Conservation (phyloP, 805 yeast genomes). For the Lipomyces kockii region DNA sequence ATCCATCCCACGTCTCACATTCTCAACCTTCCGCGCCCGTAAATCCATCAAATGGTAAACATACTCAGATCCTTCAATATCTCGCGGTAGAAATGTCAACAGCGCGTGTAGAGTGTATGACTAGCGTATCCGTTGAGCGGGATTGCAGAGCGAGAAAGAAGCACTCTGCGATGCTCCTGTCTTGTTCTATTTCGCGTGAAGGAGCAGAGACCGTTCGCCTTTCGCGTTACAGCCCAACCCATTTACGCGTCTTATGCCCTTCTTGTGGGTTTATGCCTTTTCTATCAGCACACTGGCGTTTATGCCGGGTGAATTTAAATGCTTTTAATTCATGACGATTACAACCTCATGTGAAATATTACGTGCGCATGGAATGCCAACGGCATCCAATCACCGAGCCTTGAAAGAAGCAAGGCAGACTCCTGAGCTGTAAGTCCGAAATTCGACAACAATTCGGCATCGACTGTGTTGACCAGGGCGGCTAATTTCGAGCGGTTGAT, state of each 20-base stretch:
- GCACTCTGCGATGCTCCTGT: neutral
- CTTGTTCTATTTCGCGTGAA: neutral
- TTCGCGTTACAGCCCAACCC: neutral
- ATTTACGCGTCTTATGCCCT: neutral
- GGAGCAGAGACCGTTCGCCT: neutral
- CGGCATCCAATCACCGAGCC: neutral
- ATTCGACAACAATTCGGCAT: neutral
- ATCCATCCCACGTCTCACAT: neutral
- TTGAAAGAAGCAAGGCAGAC: neutral
- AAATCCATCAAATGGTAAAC: neutral
- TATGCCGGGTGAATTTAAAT: neutral
- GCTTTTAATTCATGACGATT: neutral
- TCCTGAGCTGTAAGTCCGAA: neutral
- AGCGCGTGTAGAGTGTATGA: neutral
- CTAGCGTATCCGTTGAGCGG: constrained; percentile 2
- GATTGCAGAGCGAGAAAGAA: neutral
- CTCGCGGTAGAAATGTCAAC: neutral
- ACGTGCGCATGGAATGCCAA: neutral
- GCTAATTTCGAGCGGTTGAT: neutral
- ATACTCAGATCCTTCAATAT: neutral
- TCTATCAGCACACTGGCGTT: neutral
- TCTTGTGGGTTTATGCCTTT: neutral
- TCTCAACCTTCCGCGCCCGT: neutral
- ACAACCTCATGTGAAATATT: neutral
- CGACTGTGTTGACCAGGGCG: neutral